Conservation (phyloP, 225 moss, liverwort and hornwort genomes). For the Pseudisothecium myosuroides region DNA sequence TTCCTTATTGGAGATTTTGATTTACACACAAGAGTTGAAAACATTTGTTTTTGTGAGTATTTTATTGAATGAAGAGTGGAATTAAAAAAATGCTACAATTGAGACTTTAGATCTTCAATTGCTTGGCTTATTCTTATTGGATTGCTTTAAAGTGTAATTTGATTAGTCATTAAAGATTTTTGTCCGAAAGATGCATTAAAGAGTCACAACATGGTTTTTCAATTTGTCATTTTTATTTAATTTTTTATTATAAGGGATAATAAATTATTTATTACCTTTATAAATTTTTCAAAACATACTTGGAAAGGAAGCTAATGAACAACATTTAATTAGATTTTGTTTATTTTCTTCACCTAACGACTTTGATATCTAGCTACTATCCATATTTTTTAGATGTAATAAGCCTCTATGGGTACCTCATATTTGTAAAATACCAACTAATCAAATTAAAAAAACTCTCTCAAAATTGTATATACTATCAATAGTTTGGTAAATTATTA, state of each 20-base stretch:
- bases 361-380: background rate
- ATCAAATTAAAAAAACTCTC: background rate
- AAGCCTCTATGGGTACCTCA: accelerated
- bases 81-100: background rate
- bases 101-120: background rate
- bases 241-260: too few species aligned
- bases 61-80: too few species aligned
- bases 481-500: background rate
- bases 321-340: background rate
- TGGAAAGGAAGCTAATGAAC: too few species aligned
- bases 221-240: background rate
- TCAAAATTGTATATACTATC: background rate
- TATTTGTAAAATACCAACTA: background rate
- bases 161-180: background rate
- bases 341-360: background rate
- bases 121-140: background rate
- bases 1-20: background rate
- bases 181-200: background rate
- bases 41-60: background rate
- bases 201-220: background rate
- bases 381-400: background rate
- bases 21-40: background rate
- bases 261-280: too few species aligned
- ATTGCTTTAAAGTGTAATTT: background rate
- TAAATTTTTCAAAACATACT: background rate